These are phyloP conservation scores for Lagerstroemia speciosa DNA, from an alignment of 345 rosid genomes.

Conservation along the genomic window DNA sequence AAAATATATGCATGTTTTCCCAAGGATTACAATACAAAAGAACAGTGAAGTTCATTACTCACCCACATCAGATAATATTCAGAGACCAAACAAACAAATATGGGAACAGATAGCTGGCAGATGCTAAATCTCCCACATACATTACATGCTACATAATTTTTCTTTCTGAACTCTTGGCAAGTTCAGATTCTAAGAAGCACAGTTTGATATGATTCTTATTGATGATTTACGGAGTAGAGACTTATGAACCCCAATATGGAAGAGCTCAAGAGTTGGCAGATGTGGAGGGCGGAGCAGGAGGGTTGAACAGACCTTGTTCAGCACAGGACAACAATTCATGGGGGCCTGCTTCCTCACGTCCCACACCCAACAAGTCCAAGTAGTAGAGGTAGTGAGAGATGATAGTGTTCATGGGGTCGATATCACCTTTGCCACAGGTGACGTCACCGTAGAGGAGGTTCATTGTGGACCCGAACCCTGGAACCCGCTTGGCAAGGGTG, in stretches of 20 bases:
- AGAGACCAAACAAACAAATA: not conserved
- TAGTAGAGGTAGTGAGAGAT: conserved; percentile 67
- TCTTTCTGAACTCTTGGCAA: not conserved
- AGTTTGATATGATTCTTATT: not conserved
- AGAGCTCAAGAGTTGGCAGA: conserved; percentile 27
- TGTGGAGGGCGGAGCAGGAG: conserved; percentile 25
- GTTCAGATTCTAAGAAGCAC: not conserved
- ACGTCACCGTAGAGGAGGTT: conserved; percentile 63
- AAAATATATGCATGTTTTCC: not conserved
- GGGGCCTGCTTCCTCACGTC: conserved; percentile 72
- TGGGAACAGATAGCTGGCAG: conserved; percentile 3
- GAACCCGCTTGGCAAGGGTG: conserved; percentile 53
- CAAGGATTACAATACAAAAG: not conserved
- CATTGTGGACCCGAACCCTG: conserved; percentile 67
- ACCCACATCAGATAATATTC: not conserved
- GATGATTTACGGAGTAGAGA: not conserved
- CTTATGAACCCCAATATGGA: not conserved
- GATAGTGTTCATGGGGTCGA: conserved; percentile 68
- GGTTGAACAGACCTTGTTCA: conserved; percentile 72
- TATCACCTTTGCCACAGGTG: conserved; percentile 62
- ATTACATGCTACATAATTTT: not conserved
- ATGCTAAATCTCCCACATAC: not conserved
- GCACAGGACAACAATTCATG: conserved; percentile 50
- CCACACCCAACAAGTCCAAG: conserved; percentile 79
- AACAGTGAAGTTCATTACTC: not conserved